Evolutionary conservation across 306 rosid species (phyloP).

Genomic region (Cotoneaster glaucophyllus): DNA sequence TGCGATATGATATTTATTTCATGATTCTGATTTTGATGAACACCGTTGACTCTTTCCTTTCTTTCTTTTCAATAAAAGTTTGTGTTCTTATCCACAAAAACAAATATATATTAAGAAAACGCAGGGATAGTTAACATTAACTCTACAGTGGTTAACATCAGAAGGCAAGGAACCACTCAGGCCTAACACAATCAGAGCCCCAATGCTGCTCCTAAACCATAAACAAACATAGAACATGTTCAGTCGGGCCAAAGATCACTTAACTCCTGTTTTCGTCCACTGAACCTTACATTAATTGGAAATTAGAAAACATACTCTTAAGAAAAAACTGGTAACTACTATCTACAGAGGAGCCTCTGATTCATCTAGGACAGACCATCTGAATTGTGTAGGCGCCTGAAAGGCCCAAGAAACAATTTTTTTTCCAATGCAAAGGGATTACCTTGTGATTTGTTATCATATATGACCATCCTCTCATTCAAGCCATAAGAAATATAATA

Average conservation of each 20-base stretch:
- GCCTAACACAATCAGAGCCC: neutral
- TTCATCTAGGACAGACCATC: neutral
- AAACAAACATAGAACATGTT: neutral
- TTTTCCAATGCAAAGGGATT: neutral
- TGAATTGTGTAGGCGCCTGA: neutral
- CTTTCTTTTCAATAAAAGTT: neutral
- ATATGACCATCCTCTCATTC: neutral
- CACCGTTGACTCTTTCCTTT: neutral
- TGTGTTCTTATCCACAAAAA: neutral
- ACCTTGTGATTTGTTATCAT: neutral
- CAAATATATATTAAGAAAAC: neutral
- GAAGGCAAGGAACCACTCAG: neutral
- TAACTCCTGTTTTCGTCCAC: neutral
- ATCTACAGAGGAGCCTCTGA: neutral
- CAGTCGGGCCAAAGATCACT: neutral
- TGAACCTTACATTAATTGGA: no score
- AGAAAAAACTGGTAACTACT: neutral
- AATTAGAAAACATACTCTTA: neutral
- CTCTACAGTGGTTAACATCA: neutral
- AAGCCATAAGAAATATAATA: neutral
- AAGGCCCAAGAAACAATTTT: neutral
- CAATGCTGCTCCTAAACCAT: neutral
- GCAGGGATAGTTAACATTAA: neutral
- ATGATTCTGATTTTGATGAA: neutral
- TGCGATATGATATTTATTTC: neutral